phyloP scores from a whole-genome alignment of 768 basidiomycete species.

The Rubroboletus pulcherrimus region DNA sequence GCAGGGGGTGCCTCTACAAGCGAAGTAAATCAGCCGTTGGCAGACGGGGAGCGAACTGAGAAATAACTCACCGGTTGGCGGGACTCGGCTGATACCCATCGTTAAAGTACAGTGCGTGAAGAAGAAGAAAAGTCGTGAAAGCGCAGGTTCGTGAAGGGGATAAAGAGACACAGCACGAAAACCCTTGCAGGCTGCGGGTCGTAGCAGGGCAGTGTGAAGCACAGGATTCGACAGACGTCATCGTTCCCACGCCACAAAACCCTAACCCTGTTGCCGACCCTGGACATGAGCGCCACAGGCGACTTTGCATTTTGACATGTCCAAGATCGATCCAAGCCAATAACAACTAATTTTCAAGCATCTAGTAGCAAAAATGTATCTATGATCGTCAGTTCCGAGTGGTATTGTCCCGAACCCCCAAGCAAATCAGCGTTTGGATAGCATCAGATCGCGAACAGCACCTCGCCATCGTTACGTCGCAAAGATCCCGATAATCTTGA shows the following conservation, averaged over 20 bases:
- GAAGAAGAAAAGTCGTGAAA: neutral
- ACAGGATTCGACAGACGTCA: slow-evolving; percentile 17
- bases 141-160: neutral
- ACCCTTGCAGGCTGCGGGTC: neutral
- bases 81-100: slow-evolving; percentile 16
- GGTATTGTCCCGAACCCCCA: neutral
- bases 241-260: slow-evolving; percentile 21
- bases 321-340: too few relatives aligned
- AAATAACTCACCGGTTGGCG: slow-evolving; percentile 12
- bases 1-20: slow-evolving; percentile 44
- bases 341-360: neutral
- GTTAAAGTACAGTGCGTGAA: neutral
- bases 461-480: slow-evolving; percentile 46
- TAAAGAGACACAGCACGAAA: neutral
- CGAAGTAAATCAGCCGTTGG: neutral
- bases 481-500: slow-evolving; percentile 92
- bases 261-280: neutral
- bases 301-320: too few relatives aligned
- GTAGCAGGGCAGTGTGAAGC: neutral
- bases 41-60: neutral
- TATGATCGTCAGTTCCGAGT: neutral
- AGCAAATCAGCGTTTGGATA: neutral
- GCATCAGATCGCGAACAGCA: neutral
- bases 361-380: neutral
- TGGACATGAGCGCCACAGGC: too few relatives aligned